Conservation (phyloP, 2,329 filamentous ascomycete genomes). For the Colletotrichum coccodes region DNA sequence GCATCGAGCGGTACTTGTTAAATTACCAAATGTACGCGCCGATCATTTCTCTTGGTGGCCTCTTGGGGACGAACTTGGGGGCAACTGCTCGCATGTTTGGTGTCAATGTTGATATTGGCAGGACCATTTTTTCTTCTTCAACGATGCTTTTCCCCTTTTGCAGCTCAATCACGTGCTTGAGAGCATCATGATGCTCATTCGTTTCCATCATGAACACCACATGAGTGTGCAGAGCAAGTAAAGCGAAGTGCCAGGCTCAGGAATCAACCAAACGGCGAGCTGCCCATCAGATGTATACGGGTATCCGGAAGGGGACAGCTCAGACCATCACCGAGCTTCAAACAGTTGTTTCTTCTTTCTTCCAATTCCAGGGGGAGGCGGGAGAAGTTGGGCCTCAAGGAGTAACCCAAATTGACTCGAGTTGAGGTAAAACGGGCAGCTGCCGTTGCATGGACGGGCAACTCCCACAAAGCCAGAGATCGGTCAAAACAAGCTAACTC, state of each 20-base stretch:
- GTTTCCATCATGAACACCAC: not conserved
- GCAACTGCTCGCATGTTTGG: not conserved
- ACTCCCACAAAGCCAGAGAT: conserved; percentile 24
- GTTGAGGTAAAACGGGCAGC: not conserved
- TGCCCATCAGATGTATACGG: not conserved
- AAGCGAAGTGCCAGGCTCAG: not conserved
- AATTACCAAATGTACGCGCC: conserved; percentile 7
- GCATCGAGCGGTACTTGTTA: conserved; percentile 1
- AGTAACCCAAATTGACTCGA: conserved; percentile 1
- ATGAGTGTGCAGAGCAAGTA: not conserved
- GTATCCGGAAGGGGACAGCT: not conserved
- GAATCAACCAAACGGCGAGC: too few relatives aligned
- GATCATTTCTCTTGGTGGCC: conserved; percentile 23
- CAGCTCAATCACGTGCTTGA: too few relatives aligned
- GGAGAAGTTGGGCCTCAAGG: not conserved
- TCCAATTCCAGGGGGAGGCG: not conserved
- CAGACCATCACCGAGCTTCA: not conserved
- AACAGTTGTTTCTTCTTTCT: conserved; percentile 1
- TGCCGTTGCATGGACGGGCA: conserved; percentile 2
- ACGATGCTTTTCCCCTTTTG: not conserved
- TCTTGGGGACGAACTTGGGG: conserved; percentile 6
- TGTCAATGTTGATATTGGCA: not conserved
- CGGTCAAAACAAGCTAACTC: conserved; percentile 30
- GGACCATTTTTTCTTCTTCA: not conserved
- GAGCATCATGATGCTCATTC: not conserved